Evolutionary conservation across 2,329 filamentous ascomycete genomes (phyloP).

Genomic region (Talaromyces sp.): DNA sequence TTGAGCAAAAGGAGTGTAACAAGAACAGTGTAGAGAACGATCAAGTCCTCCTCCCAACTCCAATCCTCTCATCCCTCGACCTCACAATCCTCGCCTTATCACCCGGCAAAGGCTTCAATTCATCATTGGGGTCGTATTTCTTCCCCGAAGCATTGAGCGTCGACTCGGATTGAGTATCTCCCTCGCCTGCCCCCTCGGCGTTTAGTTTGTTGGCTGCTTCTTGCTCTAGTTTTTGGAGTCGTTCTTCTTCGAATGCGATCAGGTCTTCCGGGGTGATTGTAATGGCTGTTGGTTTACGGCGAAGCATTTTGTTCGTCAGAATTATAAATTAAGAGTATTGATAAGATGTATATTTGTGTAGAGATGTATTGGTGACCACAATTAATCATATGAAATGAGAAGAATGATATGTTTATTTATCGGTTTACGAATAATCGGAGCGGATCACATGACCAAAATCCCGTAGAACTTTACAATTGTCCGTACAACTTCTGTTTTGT

Average conservation of each 20-base stretch:
- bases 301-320: constrained; percentile 39
- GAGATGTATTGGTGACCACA: background rate
- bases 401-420: constrained; percentile 1
- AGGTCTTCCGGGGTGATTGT: constrained; percentile 49
- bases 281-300: constrained; percentile 51
- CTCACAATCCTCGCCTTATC: constrained; percentile 48
- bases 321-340: background rate
- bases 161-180: constrained; percentile 10
- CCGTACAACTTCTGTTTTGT: background rate
- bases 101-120: constrained; percentile 49
- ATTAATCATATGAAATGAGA: background rate
- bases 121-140: constrained; percentile 46
- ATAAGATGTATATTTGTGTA: background rate
- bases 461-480: background rate
- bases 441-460: constrained; percentile 9
- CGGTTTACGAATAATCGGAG: background rate
- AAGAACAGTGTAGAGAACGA: background rate
- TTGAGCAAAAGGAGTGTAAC: background rate
- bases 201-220: constrained; percentile 25
- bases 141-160: constrained; percentile 9
- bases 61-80: constrained; percentile 46
- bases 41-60: constrained; percentile 24
- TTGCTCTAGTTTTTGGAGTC: constrained; percentile 28
- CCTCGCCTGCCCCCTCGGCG: constrained; percentile 10
- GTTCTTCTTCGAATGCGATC: constrained; percentile 44